Evolutionary conservation across 768 basidiomycete species (phyloP).

Genomic region (Peribolospora baueri): DNA sequence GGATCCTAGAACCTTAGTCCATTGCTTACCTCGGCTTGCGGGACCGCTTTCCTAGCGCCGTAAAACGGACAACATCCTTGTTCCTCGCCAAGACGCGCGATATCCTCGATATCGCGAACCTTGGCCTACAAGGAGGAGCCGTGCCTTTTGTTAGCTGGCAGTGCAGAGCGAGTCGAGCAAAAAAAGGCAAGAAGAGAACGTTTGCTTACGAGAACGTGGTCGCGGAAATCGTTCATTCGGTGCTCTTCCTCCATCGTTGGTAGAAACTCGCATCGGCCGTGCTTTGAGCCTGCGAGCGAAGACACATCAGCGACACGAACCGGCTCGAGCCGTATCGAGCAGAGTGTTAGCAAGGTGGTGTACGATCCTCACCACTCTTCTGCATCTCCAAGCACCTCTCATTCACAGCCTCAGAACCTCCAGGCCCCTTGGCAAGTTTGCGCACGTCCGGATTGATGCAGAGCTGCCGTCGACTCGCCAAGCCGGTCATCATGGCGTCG

Average conservation of each 20-base stretch:
- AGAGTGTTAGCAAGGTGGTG: not conserved
- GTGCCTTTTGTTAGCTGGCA: too few relatives aligned
- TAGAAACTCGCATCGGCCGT: constrained; percentile 48
- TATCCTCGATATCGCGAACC: constrained; percentile 84
- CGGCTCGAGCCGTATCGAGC: not conserved
- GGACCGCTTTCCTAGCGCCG: constrained; percentile 61
- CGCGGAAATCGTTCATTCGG: constrained; percentile 55
- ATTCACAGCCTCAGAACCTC: constrained; percentile 24
- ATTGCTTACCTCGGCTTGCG: constrained; percentile 46
- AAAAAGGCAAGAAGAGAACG: constrained; percentile 1
- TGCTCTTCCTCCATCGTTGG: constrained; percentile 44
- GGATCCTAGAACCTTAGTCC: constrained; percentile 18
- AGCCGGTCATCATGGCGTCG: constrained; percentile 42
- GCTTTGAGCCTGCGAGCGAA: constrained; percentile 18
- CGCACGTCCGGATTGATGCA: constrained; percentile 71
- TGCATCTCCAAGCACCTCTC: constrained; percentile 13
- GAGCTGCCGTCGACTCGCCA: constrained; percentile 72
- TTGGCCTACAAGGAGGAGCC: constrained; percentile 27
- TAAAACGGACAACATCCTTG: constrained; percentile 74
- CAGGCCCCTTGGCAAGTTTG: constrained; percentile 19
- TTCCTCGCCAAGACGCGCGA: constrained; percentile 42
- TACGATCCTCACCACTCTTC: constrained; percentile 2
- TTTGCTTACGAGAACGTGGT: constrained; percentile 48
- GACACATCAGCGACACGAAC: not conserved
- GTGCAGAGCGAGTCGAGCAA: not conserved